Conservation (phyloP, 805 yeast genomes). For the Saccharomyces eubayanus region DNA sequence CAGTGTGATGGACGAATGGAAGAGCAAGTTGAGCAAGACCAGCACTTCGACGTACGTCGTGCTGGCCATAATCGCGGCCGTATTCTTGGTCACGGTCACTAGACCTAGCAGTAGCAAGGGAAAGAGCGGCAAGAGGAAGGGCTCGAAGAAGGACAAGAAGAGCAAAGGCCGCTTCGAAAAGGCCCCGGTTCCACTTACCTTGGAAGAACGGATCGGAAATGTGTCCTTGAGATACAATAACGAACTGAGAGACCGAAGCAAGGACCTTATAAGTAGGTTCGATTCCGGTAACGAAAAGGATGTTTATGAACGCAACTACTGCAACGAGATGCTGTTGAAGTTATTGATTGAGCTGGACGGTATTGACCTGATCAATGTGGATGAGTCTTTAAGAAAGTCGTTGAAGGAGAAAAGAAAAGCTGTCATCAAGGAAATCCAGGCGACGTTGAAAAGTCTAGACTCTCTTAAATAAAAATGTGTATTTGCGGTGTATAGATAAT, state of each 20-base stretch:
- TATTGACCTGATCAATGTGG: slow-evolving; percentile 37
- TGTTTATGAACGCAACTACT: slow-evolving; percentile 45
- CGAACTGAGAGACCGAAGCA: slow-evolving; percentile 22
- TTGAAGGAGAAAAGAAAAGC: slow-evolving; percentile 52
- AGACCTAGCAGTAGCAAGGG: neutral
- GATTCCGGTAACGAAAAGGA: slow-evolving; percentile 20
- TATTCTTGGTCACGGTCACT: neutral
- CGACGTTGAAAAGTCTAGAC: slow-evolving; percentile 49
- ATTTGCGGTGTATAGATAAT: neutral
- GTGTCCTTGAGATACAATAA: slow-evolving; percentile 19
- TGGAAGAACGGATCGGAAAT: slow-evolving; percentile 22
- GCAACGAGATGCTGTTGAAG: slow-evolving; percentile 60
- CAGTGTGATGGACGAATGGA: neutral
- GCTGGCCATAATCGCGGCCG: neutral
- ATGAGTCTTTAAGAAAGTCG: slow-evolving; percentile 37
- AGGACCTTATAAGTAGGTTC: slow-evolving; percentile 13
- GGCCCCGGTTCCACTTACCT: slow-evolving; percentile 17
- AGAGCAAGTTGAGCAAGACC: neutral
- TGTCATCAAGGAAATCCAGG: slow-evolving; percentile 53
- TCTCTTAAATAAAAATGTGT: slow-evolving; percentile 7
- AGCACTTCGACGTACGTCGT: neutral
- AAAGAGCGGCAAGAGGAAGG: slow-evolving; percentile 4
- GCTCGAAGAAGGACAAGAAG: slow-evolving; percentile 5
- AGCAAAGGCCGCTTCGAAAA: slow-evolving; percentile 2
- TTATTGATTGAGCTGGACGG: slow-evolving; percentile 59